Base-by-base conservation (phyloP, 2,329 filamentous ascomycete genomes). In the Fusarium albosuccineum region DNA sequence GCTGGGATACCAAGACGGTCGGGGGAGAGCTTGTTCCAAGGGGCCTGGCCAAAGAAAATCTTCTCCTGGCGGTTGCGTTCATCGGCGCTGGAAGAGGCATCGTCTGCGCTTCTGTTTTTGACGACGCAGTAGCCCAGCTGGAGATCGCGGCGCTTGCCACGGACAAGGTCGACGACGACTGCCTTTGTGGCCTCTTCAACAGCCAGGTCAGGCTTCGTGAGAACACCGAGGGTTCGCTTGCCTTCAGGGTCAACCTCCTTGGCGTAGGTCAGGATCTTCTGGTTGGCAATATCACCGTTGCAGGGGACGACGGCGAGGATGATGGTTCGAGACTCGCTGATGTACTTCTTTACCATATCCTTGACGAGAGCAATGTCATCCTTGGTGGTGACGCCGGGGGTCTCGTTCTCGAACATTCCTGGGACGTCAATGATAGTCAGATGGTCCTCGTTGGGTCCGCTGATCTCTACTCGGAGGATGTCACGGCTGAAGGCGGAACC, bases 121-220 rank as follows among this genome's bases (percentile, higher is more conserved):
- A 87, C 81, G 0, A 86, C 70, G 16, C 77, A 85, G 53, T 85
- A 86, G 0, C 84, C 84, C 0, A 87, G 77, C 1, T 77, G 77
- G 0, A 86, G 73, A 1, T 80, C 71, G 1, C 77, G 76, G 3
- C 79, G 76, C 13, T 79, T 81, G 0, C 82, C 82, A 0, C 53
- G 45, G 0, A 85, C 76, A 0, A 84, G 78, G 5, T 85, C 77
- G 4, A 82, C 73, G 2, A 82, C 75, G 1, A 77, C 77, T 0
- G 75, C 70, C 27, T 82, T 75, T 1, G 75, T 81, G 0, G 76
- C 76, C 0, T 71, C 58, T 48, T 86, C 84, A 0, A 72, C 73
- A 0, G 84, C 82, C 0, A 89, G 76, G 58, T 91, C 89, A 0
- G 87, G 84, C 66, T 90, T 91, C 0, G 88, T 91, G 0, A 90